Evolutionary conservation across 2,329 filamentous ascomycete genomes (phyloP).

Genomic region (Alternaria novae-zelandiae): DNA sequence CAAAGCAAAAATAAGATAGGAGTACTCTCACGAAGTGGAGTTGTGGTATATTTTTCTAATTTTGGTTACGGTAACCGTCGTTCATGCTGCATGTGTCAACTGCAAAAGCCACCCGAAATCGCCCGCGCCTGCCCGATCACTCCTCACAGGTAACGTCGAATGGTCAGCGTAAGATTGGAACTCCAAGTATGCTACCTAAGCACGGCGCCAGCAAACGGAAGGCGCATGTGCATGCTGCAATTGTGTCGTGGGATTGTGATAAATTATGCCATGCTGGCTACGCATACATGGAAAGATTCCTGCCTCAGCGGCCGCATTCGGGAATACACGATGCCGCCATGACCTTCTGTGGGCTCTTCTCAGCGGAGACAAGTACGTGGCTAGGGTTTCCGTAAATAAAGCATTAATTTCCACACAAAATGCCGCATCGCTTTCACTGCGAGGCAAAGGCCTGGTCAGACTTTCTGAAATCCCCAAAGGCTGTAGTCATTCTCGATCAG

Average conservation of each 20-base stretch:
- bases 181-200: background rate
- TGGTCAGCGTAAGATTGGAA: background rate
- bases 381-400: background rate
- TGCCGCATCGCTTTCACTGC: background rate
- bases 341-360: background rate
- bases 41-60: background rate
- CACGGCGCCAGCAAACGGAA: background rate
- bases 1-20: background rate
- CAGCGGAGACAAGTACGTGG: background rate
- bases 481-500: background rate
- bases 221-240: background rate
- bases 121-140: conserved; percentile 2
- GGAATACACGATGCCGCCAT: background rate
- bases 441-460: background rate
- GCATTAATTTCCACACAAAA: background rate
- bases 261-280: background rate
- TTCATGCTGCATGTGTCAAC: background rate
- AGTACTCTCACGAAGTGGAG: background rate
- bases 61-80: conserved; percentile 7
- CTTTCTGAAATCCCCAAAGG: background rate
- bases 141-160: background rate
- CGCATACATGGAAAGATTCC: background rate
- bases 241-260: background rate
- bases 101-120: background rate
- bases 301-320: background rate